Evolutionary conservation across 768 basidiomycete genomes (phyloP).

Genomic region (Tricholoma matsutake): DNA sequence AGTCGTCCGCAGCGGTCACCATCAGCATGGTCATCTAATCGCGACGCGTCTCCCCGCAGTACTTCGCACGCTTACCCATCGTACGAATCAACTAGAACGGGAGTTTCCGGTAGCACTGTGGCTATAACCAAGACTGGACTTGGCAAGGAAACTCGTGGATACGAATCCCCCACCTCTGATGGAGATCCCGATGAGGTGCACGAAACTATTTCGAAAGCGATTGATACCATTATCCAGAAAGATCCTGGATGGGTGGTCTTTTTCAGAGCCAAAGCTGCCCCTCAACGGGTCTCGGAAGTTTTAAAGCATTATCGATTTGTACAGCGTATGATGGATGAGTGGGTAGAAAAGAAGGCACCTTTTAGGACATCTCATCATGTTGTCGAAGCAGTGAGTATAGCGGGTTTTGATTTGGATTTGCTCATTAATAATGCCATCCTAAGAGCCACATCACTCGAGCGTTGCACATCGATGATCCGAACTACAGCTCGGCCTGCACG

Average conservation of each 20-base stretch:
- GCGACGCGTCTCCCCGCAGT: background rate
- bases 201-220: conserved; percentile 39
- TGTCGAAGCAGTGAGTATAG: conserved; percentile 47
- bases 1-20: background rate
- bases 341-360: conserved; percentile 41
- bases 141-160: conserved; percentile 6
- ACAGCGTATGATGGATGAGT: conserved; percentile 45
- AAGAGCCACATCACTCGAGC: conserved; percentile 55
- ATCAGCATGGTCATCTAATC: background rate
- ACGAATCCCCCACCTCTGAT: conserved; percentile 29
- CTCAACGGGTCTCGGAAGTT: conserved; percentile 39
- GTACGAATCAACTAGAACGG: background rate
- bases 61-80: background rate
- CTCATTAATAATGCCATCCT: background rate
- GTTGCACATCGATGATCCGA: conserved; percentile 39
- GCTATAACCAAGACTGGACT: background rate
- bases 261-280: conserved; percentile 39
- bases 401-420: background rate
- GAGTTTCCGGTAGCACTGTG: background rate
- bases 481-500: conserved; percentile 45
- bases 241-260: conserved; percentile 45
- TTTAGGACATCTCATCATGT: conserved; percentile 27
- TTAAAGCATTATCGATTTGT: conserved; percentile 52
- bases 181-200: conserved; percentile 39
- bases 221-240: conserved; percentile 41